These are phyloP conservation scores for Botrytis aclada DNA, from an alignment of 2,329 filamentous ascomycete species.

Conservation along the genomic window DNA sequence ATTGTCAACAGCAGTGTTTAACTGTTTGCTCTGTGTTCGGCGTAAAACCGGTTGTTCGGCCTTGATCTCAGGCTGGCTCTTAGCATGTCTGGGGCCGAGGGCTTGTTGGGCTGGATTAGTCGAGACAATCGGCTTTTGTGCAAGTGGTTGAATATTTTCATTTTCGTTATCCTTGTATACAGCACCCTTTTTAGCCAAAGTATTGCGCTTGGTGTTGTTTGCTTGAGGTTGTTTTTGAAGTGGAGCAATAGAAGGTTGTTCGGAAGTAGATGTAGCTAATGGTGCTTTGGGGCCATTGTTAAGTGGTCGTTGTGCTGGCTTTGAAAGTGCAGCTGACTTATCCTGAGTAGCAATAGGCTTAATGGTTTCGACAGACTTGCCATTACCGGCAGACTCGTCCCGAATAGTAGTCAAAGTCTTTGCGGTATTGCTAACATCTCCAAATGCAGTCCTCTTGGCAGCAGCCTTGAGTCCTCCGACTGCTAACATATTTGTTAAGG, in stretches of 20 bases:
- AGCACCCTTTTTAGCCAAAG: conserved; percentile 48
- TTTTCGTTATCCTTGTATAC: conserved; percentile 52
- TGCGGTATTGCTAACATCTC: conserved; percentile 72
- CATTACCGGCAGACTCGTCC: conserved; percentile 54
- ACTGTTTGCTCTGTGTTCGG: conserved; percentile 30
- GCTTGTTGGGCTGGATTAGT: conserved; percentile 34
- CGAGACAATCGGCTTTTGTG: conserved; percentile 32
- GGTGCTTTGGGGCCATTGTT: conserved; percentile 27
- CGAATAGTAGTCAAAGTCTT: conserved; percentile 43
- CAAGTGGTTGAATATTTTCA: conserved; percentile 30
- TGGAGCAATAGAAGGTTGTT: conserved; percentile 19
- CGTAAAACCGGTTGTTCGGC: conserved; percentile 28
- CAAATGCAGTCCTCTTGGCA: conserved; percentile 75
- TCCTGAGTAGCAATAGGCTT: conserved; percentile 36
- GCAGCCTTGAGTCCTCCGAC: conserved; percentile 58
- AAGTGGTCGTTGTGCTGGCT: conserved; percentile 61
- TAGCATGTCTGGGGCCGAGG: conserved; percentile 33
- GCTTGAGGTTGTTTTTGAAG: conserved; percentile 36
- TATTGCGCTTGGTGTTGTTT: conserved; percentile 42
- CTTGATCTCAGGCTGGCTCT: conserved; percentile 35
- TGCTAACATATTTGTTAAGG: conserved; percentile 51
- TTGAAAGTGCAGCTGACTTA: conserved; percentile 47
- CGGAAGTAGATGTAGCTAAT: conserved; percentile 13
- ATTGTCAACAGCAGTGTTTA: not conserved
- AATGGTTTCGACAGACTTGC: conserved; percentile 41